Evolutionary conservation across 139 green algal species (phyloP), one percentile per base, ranked within the genome.

Genomic region (Chlorella sp.): DNA sequence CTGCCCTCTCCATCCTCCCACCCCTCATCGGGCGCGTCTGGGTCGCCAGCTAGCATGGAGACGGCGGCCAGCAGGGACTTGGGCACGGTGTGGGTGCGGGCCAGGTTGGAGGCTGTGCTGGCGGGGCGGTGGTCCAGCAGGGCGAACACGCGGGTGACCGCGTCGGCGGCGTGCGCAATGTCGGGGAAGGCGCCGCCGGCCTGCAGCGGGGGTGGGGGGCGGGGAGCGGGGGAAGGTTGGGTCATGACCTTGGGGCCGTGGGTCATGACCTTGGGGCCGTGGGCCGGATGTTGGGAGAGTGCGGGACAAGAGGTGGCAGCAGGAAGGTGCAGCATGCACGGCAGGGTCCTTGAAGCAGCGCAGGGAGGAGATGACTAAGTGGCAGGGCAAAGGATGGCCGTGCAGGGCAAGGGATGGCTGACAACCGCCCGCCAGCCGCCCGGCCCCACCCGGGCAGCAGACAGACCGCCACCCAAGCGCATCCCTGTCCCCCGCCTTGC

Each of bases 91-190:
- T 61, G 83, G 88, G 22, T 71, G 21, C 22, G 64, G 11, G 21
- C 64, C 64, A 71, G 64, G 64, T 32, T 28, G 64, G 64, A 71
- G 64, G 21, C 64, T 3, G 64, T 28, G 64, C 64, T 97, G 36
- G 61, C 34, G 0, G 95, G 91, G 60, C 89, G 78, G 57, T 95
- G 93, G 94, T 99, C 96, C 53, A 98, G 92, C 79, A 97, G 89
- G 61, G 89, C 83, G 86, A 98, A 98, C 15, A 98, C 92, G 28
- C 93, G 85, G 68, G 60, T 37, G 22, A 79, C 66, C 1, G 83
- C 83, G 12, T 78, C 90, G 22, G 89, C 91, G 66, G 93, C 94
- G 75, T 96, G 96, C 60, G 91, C 93, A 7, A 97, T 73, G 81
- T 98, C 96, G 34, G 95, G 94, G 37, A 97, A 96, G 61, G 91